Base-by-base conservation (phyloP, 768 basidiomycete species). In the Hortiboletus flavorubellus region DNA sequence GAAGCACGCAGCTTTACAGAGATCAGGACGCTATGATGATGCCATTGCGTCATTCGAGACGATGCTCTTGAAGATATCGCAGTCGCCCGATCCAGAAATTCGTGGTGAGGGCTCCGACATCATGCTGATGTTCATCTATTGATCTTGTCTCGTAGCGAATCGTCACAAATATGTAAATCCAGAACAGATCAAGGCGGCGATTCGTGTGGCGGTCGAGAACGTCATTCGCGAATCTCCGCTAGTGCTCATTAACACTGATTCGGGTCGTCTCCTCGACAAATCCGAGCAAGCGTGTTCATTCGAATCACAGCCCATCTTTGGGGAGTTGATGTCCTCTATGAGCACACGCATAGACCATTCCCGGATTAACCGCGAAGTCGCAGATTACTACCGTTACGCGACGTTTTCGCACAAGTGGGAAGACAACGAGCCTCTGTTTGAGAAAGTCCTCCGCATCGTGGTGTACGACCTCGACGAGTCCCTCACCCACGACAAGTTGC, bases 251-350 rank as follows among this genome's bases (percentile, higher is more conserved):
- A 49, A 60, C 26, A 60, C 46, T 2, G 29, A 9, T 0, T 46
- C 53, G 2, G 57, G 46, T 2, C 47, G 57, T 38, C 41, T 59
- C 10, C 10, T 31, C n/a, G 21, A 51, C 50, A 54, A 51, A 35
- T 26, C 18, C 1, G 30, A 26, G 7, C 56, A 54, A 26, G 53
- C 46, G 1, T 23, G 31, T 21, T 16, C 41, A 48, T 59, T 60
- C 11, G 53, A 60, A 42, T 39, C 31, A 4, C 18, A 37, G 1
- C 35, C 53, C n/a, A 5, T 33, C 6, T 55, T 61, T 29, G 8
- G n/a, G 37, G 37, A 56, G 26, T 16, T 56, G 9, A 3, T 53
- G 16, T 56, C 54, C 3, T 60, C 60, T 8, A 39, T 39, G 45
- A 53, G 45, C 2, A 49, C 42, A 23, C n/a, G 31, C 8, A 47